These are phyloP conservation scores for Candida oleophila DNA, from an alignment of 805 yeast species.

Conservation along the genomic window DNA sequence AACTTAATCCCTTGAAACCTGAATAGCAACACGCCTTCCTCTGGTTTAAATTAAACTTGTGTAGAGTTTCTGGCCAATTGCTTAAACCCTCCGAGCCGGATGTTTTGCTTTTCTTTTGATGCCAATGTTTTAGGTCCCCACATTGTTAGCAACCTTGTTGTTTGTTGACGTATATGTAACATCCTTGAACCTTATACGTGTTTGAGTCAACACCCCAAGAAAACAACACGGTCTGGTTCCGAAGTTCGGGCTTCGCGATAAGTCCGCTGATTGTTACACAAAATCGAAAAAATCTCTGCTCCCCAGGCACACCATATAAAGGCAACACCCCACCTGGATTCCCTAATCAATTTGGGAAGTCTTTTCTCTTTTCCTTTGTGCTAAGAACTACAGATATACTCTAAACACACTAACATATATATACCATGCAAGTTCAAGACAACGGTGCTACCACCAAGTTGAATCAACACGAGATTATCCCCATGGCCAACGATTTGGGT, in stretches of 20 bases:
- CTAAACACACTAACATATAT: not conserved
- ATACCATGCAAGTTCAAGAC: conserved; percentile 15
- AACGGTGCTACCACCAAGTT: conserved; percentile 32
- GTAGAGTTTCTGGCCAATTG: too few species aligned
- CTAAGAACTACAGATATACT: not conserved
- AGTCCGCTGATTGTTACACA: conserved; percentile 3
- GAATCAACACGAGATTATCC: conserved; percentile 55
- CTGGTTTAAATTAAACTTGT: too few species aligned
- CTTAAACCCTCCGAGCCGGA: too few species aligned
- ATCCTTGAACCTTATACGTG: not conserved
- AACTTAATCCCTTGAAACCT: too few species aligned
- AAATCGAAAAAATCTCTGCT: not conserved
- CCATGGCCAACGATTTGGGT: conserved; percentile 76
- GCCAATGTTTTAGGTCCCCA: too few species aligned
- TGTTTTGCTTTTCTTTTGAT: too few species aligned
- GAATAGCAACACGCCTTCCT: too few species aligned
- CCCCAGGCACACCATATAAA: not conserved
- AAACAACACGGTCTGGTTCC: not conserved
- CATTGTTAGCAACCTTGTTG: too few species aligned
- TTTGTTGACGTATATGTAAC: not conserved
- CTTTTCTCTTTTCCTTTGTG: not conserved
- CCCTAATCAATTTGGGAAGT: not conserved
- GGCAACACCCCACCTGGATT: not conserved
- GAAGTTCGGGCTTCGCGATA: conserved; percentile 4
- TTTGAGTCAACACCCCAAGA: not conserved